Conservation (phyloP, 768 basidiomycete genomes). For the Phaeotremella fagi region DNA sequence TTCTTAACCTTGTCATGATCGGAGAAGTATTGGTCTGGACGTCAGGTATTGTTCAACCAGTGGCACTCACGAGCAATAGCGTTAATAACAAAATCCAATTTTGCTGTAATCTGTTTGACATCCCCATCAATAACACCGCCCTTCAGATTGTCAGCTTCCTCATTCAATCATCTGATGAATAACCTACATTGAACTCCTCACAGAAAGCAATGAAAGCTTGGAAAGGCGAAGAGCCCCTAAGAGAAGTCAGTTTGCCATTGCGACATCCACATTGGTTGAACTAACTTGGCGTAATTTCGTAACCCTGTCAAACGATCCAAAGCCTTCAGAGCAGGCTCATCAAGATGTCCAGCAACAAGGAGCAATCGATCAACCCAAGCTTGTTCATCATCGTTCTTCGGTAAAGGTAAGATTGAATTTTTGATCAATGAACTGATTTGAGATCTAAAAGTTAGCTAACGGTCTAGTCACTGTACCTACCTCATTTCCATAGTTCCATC, state of each 20-base stretch:
- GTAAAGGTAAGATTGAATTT: slow-evolving; percentile 73
- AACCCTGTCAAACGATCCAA: slow-evolving; percentile 63
- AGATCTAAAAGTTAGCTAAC: slow-evolving; percentile 10
- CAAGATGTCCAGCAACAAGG: slow-evolving; percentile 63
- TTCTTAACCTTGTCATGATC: slow-evolving; percentile 71
- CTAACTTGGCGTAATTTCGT: slow-evolving; percentile 56
- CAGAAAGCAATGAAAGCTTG: slow-evolving; percentile 69
- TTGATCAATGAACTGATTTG: slow-evolving; percentile 60
- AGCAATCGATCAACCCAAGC: slow-evolving; percentile 83
- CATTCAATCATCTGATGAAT: background rate
- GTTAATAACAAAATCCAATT: slow-evolving; percentile 55
- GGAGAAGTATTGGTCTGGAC: slow-evolving; percentile 50
- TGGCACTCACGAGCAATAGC: slow-evolving; percentile 32
- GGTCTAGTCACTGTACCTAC: slow-evolving; percentile 47
- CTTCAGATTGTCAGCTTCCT: slow-evolving; percentile 50
- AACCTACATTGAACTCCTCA: slow-evolving; percentile 73
- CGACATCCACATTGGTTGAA: slow-evolving; percentile 17
- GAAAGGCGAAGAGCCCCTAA: slow-evolving; percentile 61
- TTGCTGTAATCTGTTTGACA: slow-evolving; percentile 60
- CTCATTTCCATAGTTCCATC: slow-evolving; percentile 58
- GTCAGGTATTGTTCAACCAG: slow-evolving; percentile 2
- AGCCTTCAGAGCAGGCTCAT: slow-evolving; percentile 57
- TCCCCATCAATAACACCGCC: slow-evolving; percentile 85
- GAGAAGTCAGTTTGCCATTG: background rate
- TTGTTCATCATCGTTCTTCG: slow-evolving; percentile 61